phyloP scores from a whole-genome alignment of 1,284 basidiomycete genomes.

The Cerioporus squamosus region DNA sequence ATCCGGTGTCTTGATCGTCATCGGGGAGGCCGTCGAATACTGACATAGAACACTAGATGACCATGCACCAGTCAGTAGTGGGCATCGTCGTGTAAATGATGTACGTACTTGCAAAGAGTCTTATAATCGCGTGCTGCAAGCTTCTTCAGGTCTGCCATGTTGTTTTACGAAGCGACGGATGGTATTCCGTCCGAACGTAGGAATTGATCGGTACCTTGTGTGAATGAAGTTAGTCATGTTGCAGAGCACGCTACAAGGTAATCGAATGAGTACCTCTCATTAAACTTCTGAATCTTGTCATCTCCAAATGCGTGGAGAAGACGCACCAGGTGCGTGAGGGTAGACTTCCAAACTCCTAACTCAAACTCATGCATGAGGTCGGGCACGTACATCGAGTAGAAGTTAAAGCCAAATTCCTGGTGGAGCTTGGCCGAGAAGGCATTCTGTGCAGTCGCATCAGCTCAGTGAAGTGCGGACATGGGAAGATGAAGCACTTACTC shows the following conservation, averaged over 20 bases:
- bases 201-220: slow-evolving; percentile 8
- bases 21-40: slow-evolving; percentile 25
- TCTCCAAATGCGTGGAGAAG: slow-evolving; percentile 9
- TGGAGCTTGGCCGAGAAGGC: slow-evolving; percentile 30
- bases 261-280: slow-evolving; percentile 20
- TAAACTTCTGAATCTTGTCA: slow-evolving; percentile 8
- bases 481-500: background rate
- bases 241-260: no score
- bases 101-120: slow-evolving; percentile 31
- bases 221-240: no score
- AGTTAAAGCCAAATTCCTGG: slow-evolving; percentile 24
- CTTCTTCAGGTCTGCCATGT: slow-evolving; percentile 32
- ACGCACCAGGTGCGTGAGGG: slow-evolving; percentile 9
- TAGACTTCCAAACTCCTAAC: slow-evolving; percentile 39
- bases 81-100: no score
- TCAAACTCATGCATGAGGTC: slow-evolving; percentile 46
- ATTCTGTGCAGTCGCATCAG: no score
- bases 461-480: no score
- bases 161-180: slow-evolving; percentile 31
- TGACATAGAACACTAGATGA: background rate
- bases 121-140: slow-evolving; percentile 34
- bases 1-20: slow-evolving; percentile 28
- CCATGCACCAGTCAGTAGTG: no score
- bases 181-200: slow-evolving; percentile 31
- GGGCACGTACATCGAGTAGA: slow-evolving; percentile 34